Percentiles rank a stretch among this genome's conserved stretches.
Evolutionary conservation across 495 filamentous ascomycete genomes (phyloP).

Genomic region (Talaromyces ruber): DNA sequence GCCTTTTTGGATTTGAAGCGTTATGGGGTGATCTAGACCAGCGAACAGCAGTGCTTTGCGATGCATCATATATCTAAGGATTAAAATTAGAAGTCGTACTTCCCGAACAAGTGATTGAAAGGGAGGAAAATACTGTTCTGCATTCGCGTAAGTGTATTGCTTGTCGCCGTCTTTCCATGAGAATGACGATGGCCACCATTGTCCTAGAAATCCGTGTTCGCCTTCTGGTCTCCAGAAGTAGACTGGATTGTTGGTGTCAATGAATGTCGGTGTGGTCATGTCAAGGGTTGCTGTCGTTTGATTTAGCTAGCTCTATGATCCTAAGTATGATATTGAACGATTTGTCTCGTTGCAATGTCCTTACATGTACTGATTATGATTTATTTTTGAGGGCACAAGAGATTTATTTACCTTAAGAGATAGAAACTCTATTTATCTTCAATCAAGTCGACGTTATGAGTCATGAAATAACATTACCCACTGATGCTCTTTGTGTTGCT

Average conservation of each 20-base stretch:
- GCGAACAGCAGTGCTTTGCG: conserved; percentile 50
- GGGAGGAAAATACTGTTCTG: conserved; percentile 16
- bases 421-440: neutral
- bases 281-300: neutral
- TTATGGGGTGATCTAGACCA: conserved; percentile 19
- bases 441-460: neutral
- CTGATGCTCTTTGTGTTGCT: neutral
- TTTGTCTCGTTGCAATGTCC: no score
- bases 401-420: no score
- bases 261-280: neutral
- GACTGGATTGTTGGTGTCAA: conserved; percentile 11
- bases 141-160: conserved; percentile 15
- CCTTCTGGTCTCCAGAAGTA: conserved; percentile 25
- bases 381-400: no score
- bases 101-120: neutral
- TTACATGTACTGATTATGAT: no score
- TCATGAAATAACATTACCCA: neutral
- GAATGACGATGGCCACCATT: conserved; percentile 27
- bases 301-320: neutral
- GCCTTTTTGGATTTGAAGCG: conserved; percentile 28
- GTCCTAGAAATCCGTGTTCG: conserved; percentile 23
- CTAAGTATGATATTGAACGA: no score
- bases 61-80: conserved; percentile 52
- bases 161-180: conserved; percentile 9
- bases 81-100: neutral